Evolutionary conservation across 2,329 filamentous ascomycete species (phyloP).

Genomic region (Rhinocladiella mackenziei): DNA sequence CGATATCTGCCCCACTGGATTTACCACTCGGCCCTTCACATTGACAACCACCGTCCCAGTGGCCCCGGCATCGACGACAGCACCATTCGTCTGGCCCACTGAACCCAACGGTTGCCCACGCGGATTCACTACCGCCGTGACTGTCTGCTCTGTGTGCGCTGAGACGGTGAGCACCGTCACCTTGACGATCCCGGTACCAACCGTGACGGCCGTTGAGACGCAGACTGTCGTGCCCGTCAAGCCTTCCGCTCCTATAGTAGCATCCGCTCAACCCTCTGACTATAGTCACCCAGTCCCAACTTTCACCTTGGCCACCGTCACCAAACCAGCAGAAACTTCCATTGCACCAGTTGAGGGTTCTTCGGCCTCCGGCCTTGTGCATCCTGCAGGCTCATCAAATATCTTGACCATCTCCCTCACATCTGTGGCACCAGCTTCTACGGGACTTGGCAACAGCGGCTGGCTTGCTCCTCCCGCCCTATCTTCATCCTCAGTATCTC

Average conservation of each 20-base stretch:
- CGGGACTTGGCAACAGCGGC: background rate
- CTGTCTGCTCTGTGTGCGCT: slow-evolving; percentile 39
- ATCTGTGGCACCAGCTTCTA: background rate
- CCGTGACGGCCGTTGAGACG: slow-evolving; percentile 17
- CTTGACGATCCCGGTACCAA: slow-evolving; percentile 17
- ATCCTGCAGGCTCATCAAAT: background rate
- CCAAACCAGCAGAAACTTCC: background rate
- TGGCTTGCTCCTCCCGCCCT: slow-evolving; percentile 6
- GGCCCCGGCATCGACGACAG: slow-evolving; percentile 15
- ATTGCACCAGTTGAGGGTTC: background rate
- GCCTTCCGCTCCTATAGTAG: background rate
- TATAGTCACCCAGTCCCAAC: background rate
- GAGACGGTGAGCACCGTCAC: slow-evolving; percentile 14
- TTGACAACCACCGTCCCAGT: slow-evolving; percentile 14
- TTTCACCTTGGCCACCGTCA: background rate
- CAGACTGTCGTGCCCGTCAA: slow-evolving; percentile 14
- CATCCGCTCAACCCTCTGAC: background rate
- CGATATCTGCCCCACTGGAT: slow-evolving; percentile 43
- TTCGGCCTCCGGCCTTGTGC: background rate
- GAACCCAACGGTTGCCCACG: slow-evolving; percentile 32
- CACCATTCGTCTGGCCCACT: slow-evolving; percentile 28
- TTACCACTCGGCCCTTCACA: slow-evolving; percentile 33
- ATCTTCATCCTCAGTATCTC: slow-evolving; percentile 1
- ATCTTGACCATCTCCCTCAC: background rate
- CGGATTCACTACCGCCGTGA: slow-evolving; percentile 41